Evolutionary conservation across 2,329 filamentous ascomycete genomes (phyloP).

Genomic region (Aspergillus sp.): DNA sequence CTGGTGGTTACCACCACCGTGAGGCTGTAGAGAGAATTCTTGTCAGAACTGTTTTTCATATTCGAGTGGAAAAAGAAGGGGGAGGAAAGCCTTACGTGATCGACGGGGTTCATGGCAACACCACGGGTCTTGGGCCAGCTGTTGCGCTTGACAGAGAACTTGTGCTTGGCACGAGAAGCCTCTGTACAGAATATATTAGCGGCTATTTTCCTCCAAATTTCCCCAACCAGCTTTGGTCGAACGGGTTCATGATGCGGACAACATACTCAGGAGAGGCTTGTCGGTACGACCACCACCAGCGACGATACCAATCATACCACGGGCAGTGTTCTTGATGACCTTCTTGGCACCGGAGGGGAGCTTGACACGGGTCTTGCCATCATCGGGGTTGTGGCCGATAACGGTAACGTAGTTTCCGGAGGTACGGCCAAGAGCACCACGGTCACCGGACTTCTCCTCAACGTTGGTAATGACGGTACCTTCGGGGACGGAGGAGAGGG

Average conservation of each 20-base stretch:
- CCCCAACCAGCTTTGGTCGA: not conserved
- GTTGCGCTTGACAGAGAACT: conserved; percentile 99
- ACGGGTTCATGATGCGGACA: not conserved
- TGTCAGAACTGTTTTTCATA: conserved; percentile 20
- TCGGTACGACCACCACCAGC: conserved; percentile 99
- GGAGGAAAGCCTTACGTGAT: conserved; percentile 66
- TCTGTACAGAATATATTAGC: conserved; percentile 60
- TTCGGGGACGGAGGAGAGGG: conserved; percentile 91
- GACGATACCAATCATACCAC: conserved; percentile 99
- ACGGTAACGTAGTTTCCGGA: conserved; percentile 99
- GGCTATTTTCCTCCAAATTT: not conserved
- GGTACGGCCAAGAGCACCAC: conserved; percentile 92
- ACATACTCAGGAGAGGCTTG: conserved; percentile 91
- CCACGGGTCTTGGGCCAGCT: conserved; percentile 99
- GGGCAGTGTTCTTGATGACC: conserved; percentile 85
- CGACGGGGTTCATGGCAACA: conserved; percentile 99
- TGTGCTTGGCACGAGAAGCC: conserved; percentile 99
- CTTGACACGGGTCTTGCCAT: conserved; percentile 99
- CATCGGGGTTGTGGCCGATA: conserved; percentile 95
- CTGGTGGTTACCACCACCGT: conserved; percentile 99
- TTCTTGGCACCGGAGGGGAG: conserved; percentile 99
- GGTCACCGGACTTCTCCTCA: conserved; percentile 98
- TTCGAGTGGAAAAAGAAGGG: not conserved
- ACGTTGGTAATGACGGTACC: conserved; percentile 99
- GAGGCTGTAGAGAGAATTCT: conserved; percentile 53